phyloP scores from a whole-genome alignment of 2,329 filamentous ascomycete genomes.

The Ophiostoma angusticollis region DNA sequence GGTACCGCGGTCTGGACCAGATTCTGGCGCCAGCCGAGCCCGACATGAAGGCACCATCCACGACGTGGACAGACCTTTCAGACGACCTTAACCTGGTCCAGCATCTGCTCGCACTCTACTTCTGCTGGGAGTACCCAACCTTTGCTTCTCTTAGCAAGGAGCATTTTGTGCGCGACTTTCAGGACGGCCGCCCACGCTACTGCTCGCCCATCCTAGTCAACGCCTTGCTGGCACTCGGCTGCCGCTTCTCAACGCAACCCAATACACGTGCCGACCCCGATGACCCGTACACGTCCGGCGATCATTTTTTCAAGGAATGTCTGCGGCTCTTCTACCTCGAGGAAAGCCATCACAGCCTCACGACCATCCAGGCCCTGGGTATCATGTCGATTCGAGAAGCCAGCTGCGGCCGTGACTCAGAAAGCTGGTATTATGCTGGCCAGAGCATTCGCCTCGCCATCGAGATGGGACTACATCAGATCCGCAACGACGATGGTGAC shows the following conservation, averaged over 20 bases:
- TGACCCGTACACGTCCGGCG: slow-evolving; percentile 53
- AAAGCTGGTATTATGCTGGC: slow-evolving; percentile 60
- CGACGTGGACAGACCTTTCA: slow-evolving; percentile 50
- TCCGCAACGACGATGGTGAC: slow-evolving; percentile 31
- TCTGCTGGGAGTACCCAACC: slow-evolving; percentile 65
- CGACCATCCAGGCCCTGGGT: slow-evolving; percentile 61
- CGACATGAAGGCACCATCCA: slow-evolving; percentile 29
- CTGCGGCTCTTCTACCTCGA: slow-evolving; percentile 46
- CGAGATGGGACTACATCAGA: slow-evolving; percentile 55
- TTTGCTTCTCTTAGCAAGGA: slow-evolving; percentile 62
- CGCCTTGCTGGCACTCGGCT: slow-evolving; percentile 51
- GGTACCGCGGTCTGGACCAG: slow-evolving; percentile 32
- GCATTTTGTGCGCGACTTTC: slow-evolving; percentile 55
- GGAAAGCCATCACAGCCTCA: slow-evolving; percentile 47
- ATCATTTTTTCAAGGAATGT: slow-evolving; percentile 63
- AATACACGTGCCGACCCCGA: slow-evolving; percentile 48
- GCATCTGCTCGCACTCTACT: slow-evolving; percentile 54
- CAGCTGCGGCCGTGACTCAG: slow-evolving; percentile 58
- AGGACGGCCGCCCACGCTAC: slow-evolving; percentile 45
- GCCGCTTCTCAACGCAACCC: slow-evolving; percentile 53
- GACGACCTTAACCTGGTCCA: slow-evolving; percentile 44
- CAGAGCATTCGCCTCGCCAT: slow-evolving; percentile 60
- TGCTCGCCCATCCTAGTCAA: slow-evolving; percentile 57
- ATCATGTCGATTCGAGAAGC: slow-evolving; percentile 66
- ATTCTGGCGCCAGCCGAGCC: slow-evolving; percentile 34